Evolutionary conservation across 2,329 filamentous ascomycete genomes (phyloP), one percentile per base, ranked within the genome.

Genomic region (Ceratocystis variospora): DNA sequence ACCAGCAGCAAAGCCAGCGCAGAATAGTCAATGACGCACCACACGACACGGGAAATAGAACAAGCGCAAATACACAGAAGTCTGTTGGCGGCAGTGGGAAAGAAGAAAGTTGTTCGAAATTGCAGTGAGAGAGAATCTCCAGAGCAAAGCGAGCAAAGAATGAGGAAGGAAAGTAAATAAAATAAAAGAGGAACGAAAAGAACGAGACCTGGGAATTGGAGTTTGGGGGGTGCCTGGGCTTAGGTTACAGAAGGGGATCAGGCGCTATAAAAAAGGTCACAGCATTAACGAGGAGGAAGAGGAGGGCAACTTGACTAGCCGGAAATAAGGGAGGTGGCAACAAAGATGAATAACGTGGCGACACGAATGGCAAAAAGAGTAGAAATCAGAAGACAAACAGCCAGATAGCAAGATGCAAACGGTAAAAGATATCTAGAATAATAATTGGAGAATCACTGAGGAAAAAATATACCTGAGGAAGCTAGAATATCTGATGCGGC

Each of bases 161-260:
- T 4, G 48, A 22, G 45, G 19, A 22, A 50, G 25, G 25, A n/a
- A 46, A 50, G 7, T 19, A 22, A 48, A 50, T 22, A 50, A 50
- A 19, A 19, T 4, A 50, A 57, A 53, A 31, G 48, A 50, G 48
- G 48, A 33, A 45, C 15, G 10, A 28, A 31, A 28, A 41, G 12
- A 41, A 41, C 31, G 55, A 50, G 44, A 22, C 19, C 31, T 15
- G 2, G 41, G 19, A 61, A 6, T 22, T 15, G 37, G 3, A 31
- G 22, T 57, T 57, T 57, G 33, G n/a, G 53, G 53, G 53, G 53
- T 15, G 48, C 48, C 53, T 57, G 22, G 17, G 53, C 53, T 15
- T 57, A 17, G 12, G 53, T 57, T 57, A 57, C 53, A 57, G 53
- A 57, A 57, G 53, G 53, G 53, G 53, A 57, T 57, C 53, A 57